Conservation (phyloP, 495 filamentous ascomycete genomes). For the Hypoxylon subgilvum region DNA sequence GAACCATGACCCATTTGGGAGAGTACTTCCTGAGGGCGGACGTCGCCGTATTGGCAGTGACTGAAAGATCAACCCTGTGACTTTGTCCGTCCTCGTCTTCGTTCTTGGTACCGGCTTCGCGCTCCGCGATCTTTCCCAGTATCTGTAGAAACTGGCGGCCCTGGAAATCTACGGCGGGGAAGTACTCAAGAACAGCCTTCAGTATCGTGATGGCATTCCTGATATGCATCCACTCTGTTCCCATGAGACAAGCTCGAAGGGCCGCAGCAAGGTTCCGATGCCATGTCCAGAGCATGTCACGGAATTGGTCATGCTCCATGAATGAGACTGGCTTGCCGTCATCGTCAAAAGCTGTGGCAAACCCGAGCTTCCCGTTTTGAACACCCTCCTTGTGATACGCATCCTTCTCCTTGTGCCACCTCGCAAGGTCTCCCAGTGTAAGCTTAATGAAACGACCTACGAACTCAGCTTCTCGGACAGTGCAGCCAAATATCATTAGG, state of each 20-base stretch:
- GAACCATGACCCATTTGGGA: conserved; percentile 83
- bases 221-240: conserved; percentile 96
- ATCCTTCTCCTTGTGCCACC: conserved; percentile 80
- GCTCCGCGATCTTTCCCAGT: conserved; percentile 73
- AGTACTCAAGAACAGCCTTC: conserved; percentile 76
- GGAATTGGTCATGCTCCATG: conserved; percentile 84
- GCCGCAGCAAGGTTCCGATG: conserved; percentile 78
- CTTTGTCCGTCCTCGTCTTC: conserved; percentile 69
- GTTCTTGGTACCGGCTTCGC: conserved; percentile 65
- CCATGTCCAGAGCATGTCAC: conserved; percentile 85
- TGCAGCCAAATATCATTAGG: conserved; percentile 83
- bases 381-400: conserved; percentile 81
- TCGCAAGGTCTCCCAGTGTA: conserved; percentile 74
- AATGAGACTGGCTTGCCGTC: conserved; percentile 70
- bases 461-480: conserved; percentile 86
- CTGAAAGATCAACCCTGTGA: conserved; percentile 81
- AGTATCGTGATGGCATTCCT: conserved; percentile 92
- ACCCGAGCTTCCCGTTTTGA: conserved; percentile 54
- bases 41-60: conserved; percentile 82
- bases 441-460: conserved; percentile 86
- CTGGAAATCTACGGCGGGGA: conserved; percentile 89
- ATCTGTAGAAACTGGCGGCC: conserved; percentile 71
- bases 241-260: conserved; percentile 76
- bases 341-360: conserved; percentile 66
- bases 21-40: conserved; percentile 81